Base-by-base conservation (phyloP, 2,329 filamentous ascomycete genomes). In the Ceratocystis huliohia region DNA sequence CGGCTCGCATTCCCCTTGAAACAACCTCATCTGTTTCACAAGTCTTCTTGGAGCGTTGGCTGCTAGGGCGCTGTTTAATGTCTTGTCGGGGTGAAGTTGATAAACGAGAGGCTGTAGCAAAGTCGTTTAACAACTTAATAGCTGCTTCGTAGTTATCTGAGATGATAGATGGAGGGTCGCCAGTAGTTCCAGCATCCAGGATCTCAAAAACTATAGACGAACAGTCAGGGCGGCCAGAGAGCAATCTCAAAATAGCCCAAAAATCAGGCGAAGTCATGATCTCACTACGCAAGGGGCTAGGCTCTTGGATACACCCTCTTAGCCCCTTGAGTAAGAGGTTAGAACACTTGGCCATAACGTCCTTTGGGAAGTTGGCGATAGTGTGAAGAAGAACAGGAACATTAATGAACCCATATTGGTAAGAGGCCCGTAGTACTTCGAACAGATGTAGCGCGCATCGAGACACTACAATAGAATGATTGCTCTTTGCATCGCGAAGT, bases 221-320 rank as follows among this genome's bases (percentile, higher is more conserved):
- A 30, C 88, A 87, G 65, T 89, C 86, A 2, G 84, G 77, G 69
- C 87, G 83, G 28, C 81, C 79, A 61, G 89, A 85, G 20, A 99
- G 78, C 41, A 85, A 83, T 69, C 91, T 87, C 64, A 99, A 79
- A 15, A 96, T 89, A 4, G 88, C 88, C 94, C 94, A 99, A 75
- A 99, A 97, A 73, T 99, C 94, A 0, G 94, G 94, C 20, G 93
- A 97, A 15, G 90, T 93, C 76, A 96, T 95, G 70, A 97, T 89
- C 76, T 97, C 93, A 70, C 89, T 96, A 67, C 90, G 86, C 33
- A 99, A 78, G 13, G 88, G 85, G 30, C 86, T 86, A 0, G 90
- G 85, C 68, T 88, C 84, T 64, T 88, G 85, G 70, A 96, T 89
- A 72, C 92, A 96, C 57, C 86, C 80, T 57, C 86, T 84, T 30